These are phyloP conservation scores for Leccinum sublutescens DNA, from an alignment of 768 basidiomycete species.

Conservation along the genomic window DNA sequence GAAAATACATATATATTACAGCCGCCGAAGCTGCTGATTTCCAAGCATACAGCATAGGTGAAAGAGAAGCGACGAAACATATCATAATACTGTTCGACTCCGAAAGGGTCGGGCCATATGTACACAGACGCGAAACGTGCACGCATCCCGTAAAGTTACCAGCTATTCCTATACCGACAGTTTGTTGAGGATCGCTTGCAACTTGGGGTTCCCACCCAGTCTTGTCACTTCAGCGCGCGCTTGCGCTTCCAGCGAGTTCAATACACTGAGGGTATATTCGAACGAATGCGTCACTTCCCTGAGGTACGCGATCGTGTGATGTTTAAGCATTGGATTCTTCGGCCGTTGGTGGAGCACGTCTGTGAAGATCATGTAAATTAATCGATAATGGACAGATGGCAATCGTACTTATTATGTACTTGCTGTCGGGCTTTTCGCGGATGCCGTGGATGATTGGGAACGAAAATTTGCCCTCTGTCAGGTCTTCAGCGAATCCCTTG, in stretches of 20 bases:
- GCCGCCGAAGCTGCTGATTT: neutral
- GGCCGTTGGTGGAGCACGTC: slow-evolving; percentile 91
- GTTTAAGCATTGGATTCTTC: slow-evolving; percentile 74
- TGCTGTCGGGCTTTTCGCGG: slow-evolving; percentile 70
- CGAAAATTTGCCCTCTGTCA: slow-evolving; percentile 96
- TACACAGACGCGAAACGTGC: neutral
- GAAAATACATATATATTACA: neutral
- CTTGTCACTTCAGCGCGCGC: slow-evolving; percentile 63
- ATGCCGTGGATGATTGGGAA: slow-evolving; percentile 94
- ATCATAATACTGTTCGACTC: neutral
- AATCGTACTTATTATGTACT: slow-evolving; percentile 79
- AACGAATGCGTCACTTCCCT: slow-evolving; percentile 77
- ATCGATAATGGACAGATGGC: neutral
- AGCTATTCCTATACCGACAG: slow-evolving; percentile 34
- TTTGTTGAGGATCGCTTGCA: slow-evolving; percentile 57
- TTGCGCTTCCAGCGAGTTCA: slow-evolving; percentile 65
- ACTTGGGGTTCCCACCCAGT: slow-evolving; percentile 71
- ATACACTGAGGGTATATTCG: slow-evolving; percentile 75
- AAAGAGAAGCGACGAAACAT: neutral
- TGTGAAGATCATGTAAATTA: slow-evolving; percentile 29
- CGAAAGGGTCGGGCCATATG: neutral
- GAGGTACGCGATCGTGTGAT: slow-evolving; percentile 78
- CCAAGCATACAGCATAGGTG: neutral
- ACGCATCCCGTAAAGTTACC: neutral
- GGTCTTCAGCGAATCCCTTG: slow-evolving; percentile 90